Evolutionary conservation across 495 filamentous ascomycete genomes (phyloP).

Genomic region (Acidiella bohemica): DNA sequence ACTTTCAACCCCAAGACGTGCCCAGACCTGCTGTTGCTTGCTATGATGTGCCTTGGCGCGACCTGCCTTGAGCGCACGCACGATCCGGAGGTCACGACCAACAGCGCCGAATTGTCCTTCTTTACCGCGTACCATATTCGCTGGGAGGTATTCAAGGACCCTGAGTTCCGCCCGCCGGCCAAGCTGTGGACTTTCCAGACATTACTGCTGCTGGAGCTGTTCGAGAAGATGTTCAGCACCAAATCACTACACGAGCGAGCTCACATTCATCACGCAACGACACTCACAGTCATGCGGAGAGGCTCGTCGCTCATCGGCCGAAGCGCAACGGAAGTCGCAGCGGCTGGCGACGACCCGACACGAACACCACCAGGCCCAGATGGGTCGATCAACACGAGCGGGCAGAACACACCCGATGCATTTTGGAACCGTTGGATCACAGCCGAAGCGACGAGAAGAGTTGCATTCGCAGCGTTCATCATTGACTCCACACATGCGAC

Average conservation of each 20-base stretch:
- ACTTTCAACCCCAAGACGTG: conserved; percentile 83
- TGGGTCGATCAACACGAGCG: conserved; percentile 22
- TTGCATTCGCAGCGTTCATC: conserved; percentile 89
- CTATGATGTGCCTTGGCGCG: conserved; percentile 89
- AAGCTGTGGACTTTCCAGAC: conserved; percentile 98
- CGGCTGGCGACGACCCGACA: conserved; percentile 43
- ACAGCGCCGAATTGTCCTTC: conserved; percentile 63
- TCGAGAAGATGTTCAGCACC: conserved; percentile 94
- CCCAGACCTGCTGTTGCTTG: conserved; percentile 71
- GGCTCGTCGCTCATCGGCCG: conserved; percentile 87
- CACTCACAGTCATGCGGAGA: conserved; percentile 85
- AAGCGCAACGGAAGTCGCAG: conserved; percentile 74
- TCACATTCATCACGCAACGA: conserved; percentile 94
- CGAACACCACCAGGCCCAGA: conserved; percentile 39
- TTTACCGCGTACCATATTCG: conserved; percentile 85
- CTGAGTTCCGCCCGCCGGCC: conserved; percentile 82
- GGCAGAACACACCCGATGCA: conserved; percentile 57
- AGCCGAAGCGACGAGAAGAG: conserved; percentile 77
- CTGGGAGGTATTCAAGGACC: conserved; percentile 85
- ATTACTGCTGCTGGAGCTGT: conserved; percentile 75
- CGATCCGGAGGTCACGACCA: conserved; percentile 55
- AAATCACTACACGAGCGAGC: conserved; percentile 84
- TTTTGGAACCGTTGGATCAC: conserved; percentile 97
- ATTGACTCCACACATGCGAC: conserved; percentile 93
- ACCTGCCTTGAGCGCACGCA: conserved; percentile 74